These are phyloP conservation scores for Entonaema liquescens DNA, from an alignment of 495 filamentous ascomycete genomes.

Conservation along the genomic window DNA sequence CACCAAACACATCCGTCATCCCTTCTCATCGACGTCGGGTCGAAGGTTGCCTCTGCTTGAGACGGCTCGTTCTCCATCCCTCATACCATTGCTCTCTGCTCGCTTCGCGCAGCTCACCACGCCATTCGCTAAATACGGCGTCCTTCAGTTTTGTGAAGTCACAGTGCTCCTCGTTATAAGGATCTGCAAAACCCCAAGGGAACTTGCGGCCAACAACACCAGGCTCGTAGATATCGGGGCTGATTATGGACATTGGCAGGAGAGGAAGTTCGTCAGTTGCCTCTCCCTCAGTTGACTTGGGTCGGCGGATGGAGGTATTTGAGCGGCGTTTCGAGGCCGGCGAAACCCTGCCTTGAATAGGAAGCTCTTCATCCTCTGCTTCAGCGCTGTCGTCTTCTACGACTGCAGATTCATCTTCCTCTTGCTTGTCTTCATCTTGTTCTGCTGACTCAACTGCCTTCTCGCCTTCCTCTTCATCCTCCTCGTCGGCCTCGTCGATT, in stretches of 20 bases:
- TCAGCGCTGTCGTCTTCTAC: slow-evolving; percentile 45
- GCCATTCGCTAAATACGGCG: slow-evolving; percentile 92
- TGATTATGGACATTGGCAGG: slow-evolving; percentile 91
- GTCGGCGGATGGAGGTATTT: slow-evolving; percentile 56
- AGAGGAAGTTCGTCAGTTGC: slow-evolving; percentile 59
- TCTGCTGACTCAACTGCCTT: slow-evolving; percentile 38
- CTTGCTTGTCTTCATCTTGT: slow-evolving; percentile 31
- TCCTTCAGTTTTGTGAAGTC: slow-evolving; percentile 94
- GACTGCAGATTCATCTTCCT: slow-evolving; percentile 30
- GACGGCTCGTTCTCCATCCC: slow-evolving; percentile 82
- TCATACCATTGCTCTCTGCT: slow-evolving; percentile 96
- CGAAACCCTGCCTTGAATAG: slow-evolving; percentile 44
- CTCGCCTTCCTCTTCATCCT: slow-evolving; percentile 52
- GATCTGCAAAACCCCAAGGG: slow-evolving; percentile 96
- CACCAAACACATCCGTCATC: slow-evolving; percentile 15
- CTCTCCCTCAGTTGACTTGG: slow-evolving; percentile 50
- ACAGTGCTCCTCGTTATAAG: slow-evolving; percentile 88
- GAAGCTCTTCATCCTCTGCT: slow-evolving; percentile 46
- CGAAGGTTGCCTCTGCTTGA: slow-evolving; percentile 56
- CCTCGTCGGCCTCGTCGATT: slow-evolving; percentile 69
- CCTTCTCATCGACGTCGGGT: slow-evolving; percentile 45
- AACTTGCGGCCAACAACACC: slow-evolving; percentile 82
- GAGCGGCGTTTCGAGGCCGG: slow-evolving; percentile 55
- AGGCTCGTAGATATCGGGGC: slow-evolving; percentile 88
- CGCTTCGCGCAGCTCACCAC: slow-evolving; percentile 86